phyloP scores from a whole-genome alignment of 164 flowering plant genomes.

The Protea cynaroides region DNA sequence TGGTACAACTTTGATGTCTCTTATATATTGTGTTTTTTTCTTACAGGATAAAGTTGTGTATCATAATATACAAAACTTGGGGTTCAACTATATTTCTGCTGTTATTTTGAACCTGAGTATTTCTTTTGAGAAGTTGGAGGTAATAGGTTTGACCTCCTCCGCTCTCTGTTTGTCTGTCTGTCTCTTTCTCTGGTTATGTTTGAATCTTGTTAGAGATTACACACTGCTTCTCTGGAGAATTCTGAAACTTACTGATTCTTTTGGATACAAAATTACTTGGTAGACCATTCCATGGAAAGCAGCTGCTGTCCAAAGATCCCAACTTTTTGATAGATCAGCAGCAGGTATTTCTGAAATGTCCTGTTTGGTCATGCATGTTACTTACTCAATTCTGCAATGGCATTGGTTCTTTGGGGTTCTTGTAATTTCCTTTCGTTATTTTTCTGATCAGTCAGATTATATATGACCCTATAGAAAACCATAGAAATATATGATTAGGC shows the following conservation, averaged over 20 bases:
- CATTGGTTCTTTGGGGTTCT: neutral
- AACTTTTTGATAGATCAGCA: slow-evolving; percentile 45
- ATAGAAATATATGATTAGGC: too few species aligned
- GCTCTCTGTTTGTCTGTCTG: too few species aligned
- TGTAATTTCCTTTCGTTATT: neutral
- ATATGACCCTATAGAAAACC: too few species aligned
- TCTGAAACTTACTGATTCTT: slow-evolving; percentile 1
- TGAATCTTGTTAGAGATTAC: neutral
- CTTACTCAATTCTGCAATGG: neutral
- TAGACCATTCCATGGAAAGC: slow-evolving; percentile 67
- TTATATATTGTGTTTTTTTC: neutral
- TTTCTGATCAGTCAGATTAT: too few species aligned
- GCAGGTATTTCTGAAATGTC: slow-evolving; percentile 41
- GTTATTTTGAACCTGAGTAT: slow-evolving; percentile 91
- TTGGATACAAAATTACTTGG: slow-evolving; percentile 16
- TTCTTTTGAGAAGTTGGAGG: slow-evolving; percentile 92
- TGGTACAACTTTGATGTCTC: neutral
- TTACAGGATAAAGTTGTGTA: slow-evolving; percentile 69
- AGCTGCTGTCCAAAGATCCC: slow-evolving; percentile 43
- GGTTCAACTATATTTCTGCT: slow-evolving; percentile 54
- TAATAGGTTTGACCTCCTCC: slow-evolving; percentile 15
- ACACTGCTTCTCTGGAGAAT: neutral
- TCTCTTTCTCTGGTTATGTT: neutral
- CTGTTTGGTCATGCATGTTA: neutral
- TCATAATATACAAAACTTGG: slow-evolving; percentile 37